A percentile compares a stretch with the other conserved stretches of the same genome.
Conservation (phyloP, 495 filamentous ascomycete genomes). For the Evansstolkia leycettana region DNA sequence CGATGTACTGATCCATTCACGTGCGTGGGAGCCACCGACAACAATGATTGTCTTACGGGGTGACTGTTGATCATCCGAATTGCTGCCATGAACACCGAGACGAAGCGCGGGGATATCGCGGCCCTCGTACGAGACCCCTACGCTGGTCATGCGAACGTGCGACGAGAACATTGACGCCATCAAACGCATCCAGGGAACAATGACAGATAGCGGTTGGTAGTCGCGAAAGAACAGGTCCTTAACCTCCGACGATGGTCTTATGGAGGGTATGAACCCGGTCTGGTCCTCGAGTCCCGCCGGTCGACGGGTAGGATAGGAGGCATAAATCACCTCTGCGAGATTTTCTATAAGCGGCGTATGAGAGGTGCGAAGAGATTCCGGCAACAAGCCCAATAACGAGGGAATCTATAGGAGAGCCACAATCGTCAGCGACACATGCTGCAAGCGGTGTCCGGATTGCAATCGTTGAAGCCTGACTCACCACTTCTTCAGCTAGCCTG, state of each 20-base stretch:
- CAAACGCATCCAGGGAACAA: slow-evolving; percentile 78
- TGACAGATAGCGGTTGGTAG: slow-evolving; percentile 72
- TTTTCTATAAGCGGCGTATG: slow-evolving; percentile 71
- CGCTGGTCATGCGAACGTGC: slow-evolving; percentile 56
- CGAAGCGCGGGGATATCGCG: slow-evolving; percentile 73
- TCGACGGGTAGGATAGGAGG: slow-evolving; percentile 52
- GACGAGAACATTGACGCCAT: slow-evolving; percentile 80
- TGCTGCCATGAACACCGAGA: slow-evolving; percentile 50
- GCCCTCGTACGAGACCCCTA: slow-evolving; percentile 76
- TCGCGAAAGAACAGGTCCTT: slow-evolving; percentile 74
- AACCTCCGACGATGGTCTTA: slow-evolving; percentile 20
- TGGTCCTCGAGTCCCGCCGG: slow-evolving; percentile 16
- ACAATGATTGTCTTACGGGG: slow-evolving; percentile 71
- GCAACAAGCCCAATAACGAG: slow-evolving; percentile 73
- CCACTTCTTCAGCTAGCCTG: slow-evolving; percentile 61
- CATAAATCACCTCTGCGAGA: slow-evolving; percentile 61
- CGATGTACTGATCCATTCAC: slow-evolving; percentile 92
- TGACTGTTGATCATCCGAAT: slow-evolving; percentile 19
- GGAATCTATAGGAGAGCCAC: slow-evolving; percentile 44
- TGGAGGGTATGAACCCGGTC: slow-evolving; percentile 18
- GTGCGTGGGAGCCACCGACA: slow-evolving; percentile 73
- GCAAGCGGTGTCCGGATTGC: too few relatives aligned
- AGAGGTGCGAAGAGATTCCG: slow-evolving; percentile 56
- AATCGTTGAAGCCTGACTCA: slow-evolving; percentile 25
- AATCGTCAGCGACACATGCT: not conserved